Evolutionary conservation across 352 stramenopile species (phyloP).

Genomic region (Phytophthora syringae): DNA sequence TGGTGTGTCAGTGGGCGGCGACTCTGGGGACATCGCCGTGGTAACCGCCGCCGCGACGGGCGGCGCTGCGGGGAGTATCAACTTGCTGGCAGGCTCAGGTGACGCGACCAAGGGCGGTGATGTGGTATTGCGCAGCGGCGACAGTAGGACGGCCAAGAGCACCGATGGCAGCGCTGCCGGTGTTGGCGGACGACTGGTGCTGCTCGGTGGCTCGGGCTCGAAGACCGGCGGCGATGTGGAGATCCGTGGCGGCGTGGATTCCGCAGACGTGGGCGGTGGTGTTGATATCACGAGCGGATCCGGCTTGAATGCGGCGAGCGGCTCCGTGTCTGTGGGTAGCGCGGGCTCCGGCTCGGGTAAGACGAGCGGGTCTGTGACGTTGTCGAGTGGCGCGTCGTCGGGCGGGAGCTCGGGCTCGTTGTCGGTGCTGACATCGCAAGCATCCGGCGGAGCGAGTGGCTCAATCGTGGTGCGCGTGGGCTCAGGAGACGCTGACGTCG

Average conservation of each 20-base stretch:
- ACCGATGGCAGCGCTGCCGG: background rate
- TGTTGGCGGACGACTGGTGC: slow-evolving; percentile 10
- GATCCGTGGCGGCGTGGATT: slow-evolving; percentile 1
- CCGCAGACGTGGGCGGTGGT: slow-evolving; percentile 1
- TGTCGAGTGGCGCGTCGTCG: slow-evolving; percentile 5
- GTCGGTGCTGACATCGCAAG: slow-evolving; percentile 9
- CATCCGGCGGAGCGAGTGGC: background rate
- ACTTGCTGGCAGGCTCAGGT: slow-evolving; percentile 9
- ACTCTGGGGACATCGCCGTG: slow-evolving; percentile 2
- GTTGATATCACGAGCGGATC: slow-evolving; percentile 1
- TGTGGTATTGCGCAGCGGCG: slow-evolving; percentile 11
- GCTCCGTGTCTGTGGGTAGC: slow-evolving; percentile 1
- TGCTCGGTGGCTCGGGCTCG: slow-evolving; percentile 5
- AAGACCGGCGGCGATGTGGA: slow-evolving; percentile 6
- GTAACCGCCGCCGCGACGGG: slow-evolving; percentile 1
- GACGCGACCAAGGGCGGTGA: slow-evolving; percentile 4
- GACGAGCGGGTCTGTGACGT: slow-evolving; percentile 9
- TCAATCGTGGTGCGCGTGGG: too few relatives aligned
- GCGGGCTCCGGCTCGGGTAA: slow-evolving; percentile 2
- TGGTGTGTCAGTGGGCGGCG: background rate
- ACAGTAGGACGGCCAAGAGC: background rate
- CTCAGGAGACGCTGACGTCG: too few relatives aligned
- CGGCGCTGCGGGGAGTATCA: slow-evolving; percentile 1
- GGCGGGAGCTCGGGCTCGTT: background rate
- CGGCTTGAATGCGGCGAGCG: background rate